phyloP scores from a whole-genome alignment of 2,329 filamentous ascomycete genomes.

The Corynespora cassiicola region DNA sequence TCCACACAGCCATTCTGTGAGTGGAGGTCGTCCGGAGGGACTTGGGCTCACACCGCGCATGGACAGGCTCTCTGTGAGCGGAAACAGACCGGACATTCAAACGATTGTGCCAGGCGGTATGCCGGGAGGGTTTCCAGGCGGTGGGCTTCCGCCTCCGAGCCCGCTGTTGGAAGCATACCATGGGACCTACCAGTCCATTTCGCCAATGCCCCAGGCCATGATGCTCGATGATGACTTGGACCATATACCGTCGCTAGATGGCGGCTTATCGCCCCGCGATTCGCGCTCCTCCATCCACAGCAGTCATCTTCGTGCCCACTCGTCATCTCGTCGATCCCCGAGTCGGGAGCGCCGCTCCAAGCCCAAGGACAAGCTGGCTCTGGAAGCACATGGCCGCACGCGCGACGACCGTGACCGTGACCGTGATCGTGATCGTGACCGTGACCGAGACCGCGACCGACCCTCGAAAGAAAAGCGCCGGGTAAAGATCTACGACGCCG shows the following conservation, averaged over 20 bases:
- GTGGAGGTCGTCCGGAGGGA: slow-evolving; percentile 38
- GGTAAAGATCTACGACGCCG: slow-evolving; percentile 83
- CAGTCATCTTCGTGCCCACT: slow-evolving; percentile 34
- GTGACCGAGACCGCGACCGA: slow-evolving; percentile 23
- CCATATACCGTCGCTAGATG: slow-evolving; percentile 43
- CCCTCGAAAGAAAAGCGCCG: slow-evolving; percentile 60
- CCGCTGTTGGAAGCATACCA: slow-evolving; percentile 91
- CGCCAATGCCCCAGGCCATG: slow-evolving; percentile 87
- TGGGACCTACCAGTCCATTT: slow-evolving; percentile 92
- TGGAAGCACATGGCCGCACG: slow-evolving; percentile 39
- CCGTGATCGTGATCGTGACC: slow-evolving; percentile 11
- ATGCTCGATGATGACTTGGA: slow-evolving; percentile 64
- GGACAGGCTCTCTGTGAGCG: slow-evolving; percentile 56
- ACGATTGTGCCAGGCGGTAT: slow-evolving; percentile 41
- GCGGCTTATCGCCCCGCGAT: slow-evolving; percentile 36
- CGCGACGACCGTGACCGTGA: slow-evolving; percentile 27
- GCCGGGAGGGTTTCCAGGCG: slow-evolving; percentile 29
- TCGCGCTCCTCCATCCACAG: slow-evolving; percentile 33
- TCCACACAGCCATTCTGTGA: slow-evolving; percentile 40
- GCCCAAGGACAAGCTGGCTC: slow-evolving; percentile 39
- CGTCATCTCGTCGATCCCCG: slow-evolving; percentile 39
- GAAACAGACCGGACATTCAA: slow-evolving; percentile 50
- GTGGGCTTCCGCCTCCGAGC: slow-evolving; percentile 70
- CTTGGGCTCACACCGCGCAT: slow-evolving; percentile 50
- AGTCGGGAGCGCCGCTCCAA: slow-evolving; percentile 31